Evolutionary conservation across 2,329 filamentous ascomycete species (phyloP).

Genomic region (Remersonia thermophila): DNA sequence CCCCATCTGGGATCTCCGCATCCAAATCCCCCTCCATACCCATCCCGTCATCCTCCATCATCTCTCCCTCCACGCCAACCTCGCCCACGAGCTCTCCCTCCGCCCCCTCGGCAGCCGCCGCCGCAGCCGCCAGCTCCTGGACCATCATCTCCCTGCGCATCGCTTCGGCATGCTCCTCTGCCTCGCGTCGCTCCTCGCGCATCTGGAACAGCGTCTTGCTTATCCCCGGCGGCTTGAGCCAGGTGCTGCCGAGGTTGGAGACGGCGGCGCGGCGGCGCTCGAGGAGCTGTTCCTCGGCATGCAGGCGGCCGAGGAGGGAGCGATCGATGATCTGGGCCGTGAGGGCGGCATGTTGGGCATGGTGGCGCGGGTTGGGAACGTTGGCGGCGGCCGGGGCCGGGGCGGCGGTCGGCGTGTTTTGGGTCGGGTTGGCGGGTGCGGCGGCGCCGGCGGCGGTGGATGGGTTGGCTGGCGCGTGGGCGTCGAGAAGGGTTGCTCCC

Average conservation of each 20-base stretch:
- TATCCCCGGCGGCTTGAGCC: slow-evolving; percentile 83
- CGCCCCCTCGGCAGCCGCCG: slow-evolving; percentile 19
- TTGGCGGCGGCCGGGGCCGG: background rate
- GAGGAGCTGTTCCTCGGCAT: slow-evolving; percentile 64
- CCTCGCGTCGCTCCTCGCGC: slow-evolving; percentile 79
- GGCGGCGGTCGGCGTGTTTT: slow-evolving; percentile 5
- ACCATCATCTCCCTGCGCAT: slow-evolving; percentile 58
- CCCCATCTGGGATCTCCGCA: slow-evolving; percentile 60
- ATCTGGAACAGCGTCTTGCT: slow-evolving; percentile 82
- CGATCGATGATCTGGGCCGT: slow-evolving; percentile 30
- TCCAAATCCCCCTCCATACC: slow-evolving; percentile 47
- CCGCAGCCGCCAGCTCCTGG: slow-evolving; percentile 57
- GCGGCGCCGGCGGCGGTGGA: background rate
- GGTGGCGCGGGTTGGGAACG: slow-evolving; percentile 13
- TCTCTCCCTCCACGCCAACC: slow-evolving; percentile 29
- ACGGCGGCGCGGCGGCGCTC: slow-evolving; percentile 69
- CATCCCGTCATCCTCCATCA: slow-evolving; percentile 33
- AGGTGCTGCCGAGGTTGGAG: slow-evolving; percentile 73
- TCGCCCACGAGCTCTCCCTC: slow-evolving; percentile 28
- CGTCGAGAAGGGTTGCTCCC: background rate
- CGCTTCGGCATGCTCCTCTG: slow-evolving; percentile 71
- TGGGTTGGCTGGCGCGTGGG: slow-evolving; percentile 1
- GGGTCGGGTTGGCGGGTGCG: slow-evolving; percentile 5
- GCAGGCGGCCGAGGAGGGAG: slow-evolving; percentile 55
- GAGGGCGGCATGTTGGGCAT: slow-evolving; percentile 1